A percentile compares a stretch with the other conserved stretches of the same genome.
Evolutionary conservation across 805 yeast genomes (phyloP).

Genomic region (Kluyveromyces lactis): DNA sequence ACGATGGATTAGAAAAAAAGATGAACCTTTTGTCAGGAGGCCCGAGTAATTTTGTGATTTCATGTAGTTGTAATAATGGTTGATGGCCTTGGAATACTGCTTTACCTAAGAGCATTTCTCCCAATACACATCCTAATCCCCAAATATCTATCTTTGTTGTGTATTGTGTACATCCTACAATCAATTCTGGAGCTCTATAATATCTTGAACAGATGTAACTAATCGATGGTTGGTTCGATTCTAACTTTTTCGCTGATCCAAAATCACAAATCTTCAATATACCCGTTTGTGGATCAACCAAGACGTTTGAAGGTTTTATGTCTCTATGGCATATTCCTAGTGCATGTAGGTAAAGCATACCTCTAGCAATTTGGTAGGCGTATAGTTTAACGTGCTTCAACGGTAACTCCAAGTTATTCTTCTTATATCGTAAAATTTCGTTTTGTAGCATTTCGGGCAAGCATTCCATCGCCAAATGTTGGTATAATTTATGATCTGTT

Average conservation of each 20-base stretch:
- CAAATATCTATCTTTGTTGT: conserved; percentile 91
- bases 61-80: conserved; percentile 80
- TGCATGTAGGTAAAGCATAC: conserved; percentile 75
- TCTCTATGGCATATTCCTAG: conserved; percentile 78
- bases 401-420: conserved; percentile 53
- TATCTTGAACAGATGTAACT: conserved; percentile 94
- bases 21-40: conserved; percentile 73
- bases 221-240: conserved; percentile 76
- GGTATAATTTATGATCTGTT: conserved; percentile 58
- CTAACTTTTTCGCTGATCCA: conserved; percentile 76
- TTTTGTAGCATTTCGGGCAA: conserved; percentile 71
- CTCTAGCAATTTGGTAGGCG: conserved; percentile 72
- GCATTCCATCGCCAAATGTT: conserved; percentile 81
- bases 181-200: conserved; percentile 82
- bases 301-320: conserved; percentile 73
- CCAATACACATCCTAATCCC: conserved; percentile 96
- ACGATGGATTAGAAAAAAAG: conserved; percentile 65
- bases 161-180: conserved; percentile 82
- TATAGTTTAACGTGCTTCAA: conserved; percentile 69
- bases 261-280: conserved; percentile 73
- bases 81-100: conserved; percentile 95
- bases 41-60: conserved; percentile 83
- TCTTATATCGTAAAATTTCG: conserved; percentile 64
- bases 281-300: conserved; percentile 64
- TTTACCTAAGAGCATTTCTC: conserved; percentile 86